phyloP scores from a whole-genome alignment of 176 grass and related monocot genomes.

The Oropetium thomaeum region DNA sequence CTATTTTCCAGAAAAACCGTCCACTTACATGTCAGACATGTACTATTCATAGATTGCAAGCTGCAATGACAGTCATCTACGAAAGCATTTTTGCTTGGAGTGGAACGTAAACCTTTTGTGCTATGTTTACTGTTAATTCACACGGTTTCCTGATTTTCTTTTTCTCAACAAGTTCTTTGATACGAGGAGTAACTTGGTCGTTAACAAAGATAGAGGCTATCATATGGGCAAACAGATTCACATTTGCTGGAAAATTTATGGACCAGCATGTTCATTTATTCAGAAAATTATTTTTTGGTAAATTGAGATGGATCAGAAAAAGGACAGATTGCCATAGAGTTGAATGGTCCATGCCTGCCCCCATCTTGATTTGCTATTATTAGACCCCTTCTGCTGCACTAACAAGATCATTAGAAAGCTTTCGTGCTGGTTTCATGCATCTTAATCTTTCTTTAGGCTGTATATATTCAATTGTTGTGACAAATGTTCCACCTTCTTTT shows the following conservation, averaged over 20 bases:
- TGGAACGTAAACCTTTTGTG: constrained; percentile 10
- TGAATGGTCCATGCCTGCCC: neutral
- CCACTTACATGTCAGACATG: constrained; percentile 2
- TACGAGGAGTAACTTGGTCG: neutral
- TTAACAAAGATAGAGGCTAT: neutral
- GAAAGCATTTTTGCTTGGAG: constrained; percentile 16
- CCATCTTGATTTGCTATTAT: neutral
- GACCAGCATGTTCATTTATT: neutral
- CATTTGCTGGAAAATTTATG: constrained; percentile 28
- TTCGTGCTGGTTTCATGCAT: constrained; percentile 17
- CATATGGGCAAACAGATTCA: neutral
- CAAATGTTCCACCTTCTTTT: constrained; percentile 34
- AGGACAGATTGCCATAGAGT: neutral
- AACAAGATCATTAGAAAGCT: constrained; percentile 16
- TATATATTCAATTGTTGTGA: constrained; percentile 30
- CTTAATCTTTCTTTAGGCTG: neutral
- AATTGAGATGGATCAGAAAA: neutral
- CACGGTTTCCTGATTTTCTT: neutral
- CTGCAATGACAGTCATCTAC: constrained; percentile 2
- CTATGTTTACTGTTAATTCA: constrained; percentile 5
- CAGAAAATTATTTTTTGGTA: neutral
- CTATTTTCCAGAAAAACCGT: constrained; percentile 20
- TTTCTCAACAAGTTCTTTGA: neutral
- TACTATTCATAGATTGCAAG: constrained; percentile 27
- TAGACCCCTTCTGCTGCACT: neutral